A percentile compares a stretch with the other conserved stretches of the same genome.
Evolutionary conservation across 2,329 filamentous ascomycete genomes (phyloP).

Genomic region (Cryphonectria nitschkei): DNA sequence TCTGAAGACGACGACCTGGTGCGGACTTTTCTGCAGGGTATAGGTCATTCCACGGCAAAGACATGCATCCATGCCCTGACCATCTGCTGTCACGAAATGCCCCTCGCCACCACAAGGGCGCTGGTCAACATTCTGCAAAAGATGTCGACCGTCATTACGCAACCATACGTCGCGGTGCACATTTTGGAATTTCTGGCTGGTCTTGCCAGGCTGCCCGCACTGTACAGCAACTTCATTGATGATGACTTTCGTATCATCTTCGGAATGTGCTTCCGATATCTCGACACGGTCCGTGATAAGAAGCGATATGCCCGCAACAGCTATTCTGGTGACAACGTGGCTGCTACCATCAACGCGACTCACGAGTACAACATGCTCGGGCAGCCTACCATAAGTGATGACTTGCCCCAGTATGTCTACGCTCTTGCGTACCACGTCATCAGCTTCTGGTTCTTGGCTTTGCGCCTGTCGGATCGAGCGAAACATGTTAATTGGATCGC

Average conservation of each 20-base stretch:
- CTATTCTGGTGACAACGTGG: slow-evolving; percentile 48
- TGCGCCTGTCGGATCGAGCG: slow-evolving; percentile 82
- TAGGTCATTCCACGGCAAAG: slow-evolving; percentile 86
- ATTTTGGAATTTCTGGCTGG: slow-evolving; percentile 95
- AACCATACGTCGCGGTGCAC: slow-evolving; percentile 87
- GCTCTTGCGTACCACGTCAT: slow-evolving; percentile 94
- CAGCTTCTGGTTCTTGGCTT: slow-evolving; percentile 92
- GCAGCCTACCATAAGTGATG: slow-evolving; percentile 58
- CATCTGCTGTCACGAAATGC: slow-evolving; percentile 93
- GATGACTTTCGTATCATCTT: slow-evolving; percentile 95
- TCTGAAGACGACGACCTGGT: slow-evolving; percentile 89
- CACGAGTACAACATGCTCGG: slow-evolving; percentile 35
- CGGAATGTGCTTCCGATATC: slow-evolving; percentile 90
- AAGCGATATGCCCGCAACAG: slow-evolving; percentile 53
- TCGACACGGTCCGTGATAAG: slow-evolving; percentile 82
- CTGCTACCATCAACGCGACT: slow-evolving; percentile 33
- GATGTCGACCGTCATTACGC: slow-evolving; percentile 95
- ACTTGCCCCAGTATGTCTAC: slow-evolving; percentile 91
- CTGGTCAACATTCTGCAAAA: slow-evolving; percentile 86
- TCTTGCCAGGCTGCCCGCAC: slow-evolving; percentile 78
- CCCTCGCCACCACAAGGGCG: slow-evolving; percentile 82
- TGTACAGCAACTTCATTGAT: slow-evolving; percentile 87
- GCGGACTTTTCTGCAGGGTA: slow-evolving; percentile 81
- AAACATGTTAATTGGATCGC: slow-evolving; percentile 90
- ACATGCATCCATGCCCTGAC: slow-evolving; percentile 93